Evolutionary conservation across 2,329 filamentous ascomycete species (phyloP).

Genomic region (Aspergillus tubingensis): DNA sequence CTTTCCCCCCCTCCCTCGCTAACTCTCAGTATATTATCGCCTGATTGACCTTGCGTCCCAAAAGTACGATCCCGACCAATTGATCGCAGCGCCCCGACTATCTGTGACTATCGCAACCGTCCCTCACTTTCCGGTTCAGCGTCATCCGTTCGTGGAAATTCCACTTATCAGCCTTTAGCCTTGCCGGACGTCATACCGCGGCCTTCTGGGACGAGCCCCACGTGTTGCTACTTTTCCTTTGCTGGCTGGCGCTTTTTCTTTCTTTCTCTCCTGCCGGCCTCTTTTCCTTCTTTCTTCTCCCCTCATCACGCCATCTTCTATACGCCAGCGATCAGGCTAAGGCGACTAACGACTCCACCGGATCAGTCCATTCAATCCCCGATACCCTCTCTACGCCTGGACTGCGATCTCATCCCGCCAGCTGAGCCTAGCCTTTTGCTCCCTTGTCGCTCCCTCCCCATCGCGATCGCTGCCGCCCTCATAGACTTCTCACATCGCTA

Average conservation of each 20-base stretch:
- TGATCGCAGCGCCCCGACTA: not conserved
- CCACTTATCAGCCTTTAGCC: constrained; percentile 1
- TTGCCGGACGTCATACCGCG: constrained; percentile 28
- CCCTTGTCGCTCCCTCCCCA: not conserved
- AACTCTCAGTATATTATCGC: not conserved
- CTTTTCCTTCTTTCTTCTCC: not conserved
- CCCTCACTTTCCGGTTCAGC: constrained; percentile 5
- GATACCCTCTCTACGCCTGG: not conserved
- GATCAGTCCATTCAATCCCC: constrained; percentile 5
- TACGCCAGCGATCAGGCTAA: not conserved
- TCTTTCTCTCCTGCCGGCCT: not conserved
- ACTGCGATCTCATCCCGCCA: not conserved
- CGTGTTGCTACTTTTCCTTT: constrained; percentile 17
- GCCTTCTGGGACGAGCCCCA: constrained; percentile 20
- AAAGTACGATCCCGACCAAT: constrained; percentile 2
- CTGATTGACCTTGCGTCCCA: constrained; percentile 4
- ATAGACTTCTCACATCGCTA: not conserved
- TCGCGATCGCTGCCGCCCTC: not conserved
- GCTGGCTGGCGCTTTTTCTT: not conserved
- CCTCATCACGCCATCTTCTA: not conserved
- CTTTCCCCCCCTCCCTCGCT: not conserved
- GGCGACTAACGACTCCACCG: constrained; percentile 5
- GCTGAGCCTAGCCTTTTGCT: not conserved
- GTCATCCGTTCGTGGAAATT: constrained; percentile 17
- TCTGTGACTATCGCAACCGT: not conserved